A percentile compares a stretch with the other conserved stretches of the same genome.
phyloP scores from a whole-genome alignment of 331 rosid genomes.

The Malus hybrid region DNA sequence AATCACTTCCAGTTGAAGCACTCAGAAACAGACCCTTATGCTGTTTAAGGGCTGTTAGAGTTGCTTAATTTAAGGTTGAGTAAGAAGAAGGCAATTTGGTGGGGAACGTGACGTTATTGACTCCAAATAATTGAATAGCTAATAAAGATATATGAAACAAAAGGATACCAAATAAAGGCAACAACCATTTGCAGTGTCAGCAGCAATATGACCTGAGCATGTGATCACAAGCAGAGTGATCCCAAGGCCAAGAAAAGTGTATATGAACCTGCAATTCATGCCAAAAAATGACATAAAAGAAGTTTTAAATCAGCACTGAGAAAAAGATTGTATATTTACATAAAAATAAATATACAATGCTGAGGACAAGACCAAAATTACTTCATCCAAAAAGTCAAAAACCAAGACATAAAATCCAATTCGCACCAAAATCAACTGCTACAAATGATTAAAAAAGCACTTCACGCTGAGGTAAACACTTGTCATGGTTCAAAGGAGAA shows the following conservation, averaged over 20 bases:
- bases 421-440: background rate
- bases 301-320: background rate
- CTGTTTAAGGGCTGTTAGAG: background rate
- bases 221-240: slow-evolving; percentile 53
- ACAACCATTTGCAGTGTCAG: slow-evolving; percentile 74
- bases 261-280: slow-evolving; percentile 63
- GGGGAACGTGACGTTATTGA: background rate
- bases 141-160: slow-evolving; percentile 16
- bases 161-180: slow-evolving; percentile 80
- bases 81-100: background rate
- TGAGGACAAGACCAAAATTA: background rate
- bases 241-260: slow-evolving; percentile 64
- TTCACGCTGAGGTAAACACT: too few relatives aligned
- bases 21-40: background rate
- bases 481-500: too few relatives aligned
- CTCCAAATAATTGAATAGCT: background rate
- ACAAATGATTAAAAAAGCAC: background rate
- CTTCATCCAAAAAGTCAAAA: background rate
- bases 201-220: slow-evolving; percentile 72
- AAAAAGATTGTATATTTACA: background rate
- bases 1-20: too few relatives aligned
- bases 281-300: background rate
- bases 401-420: background rate
- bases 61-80: background rate
- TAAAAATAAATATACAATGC: background rate